Evolutionary conservation across 169 alveolate species (phyloP), one percentile per base, ranked within the genome.

Genomic region (Eimeria falciformis): DNA sequence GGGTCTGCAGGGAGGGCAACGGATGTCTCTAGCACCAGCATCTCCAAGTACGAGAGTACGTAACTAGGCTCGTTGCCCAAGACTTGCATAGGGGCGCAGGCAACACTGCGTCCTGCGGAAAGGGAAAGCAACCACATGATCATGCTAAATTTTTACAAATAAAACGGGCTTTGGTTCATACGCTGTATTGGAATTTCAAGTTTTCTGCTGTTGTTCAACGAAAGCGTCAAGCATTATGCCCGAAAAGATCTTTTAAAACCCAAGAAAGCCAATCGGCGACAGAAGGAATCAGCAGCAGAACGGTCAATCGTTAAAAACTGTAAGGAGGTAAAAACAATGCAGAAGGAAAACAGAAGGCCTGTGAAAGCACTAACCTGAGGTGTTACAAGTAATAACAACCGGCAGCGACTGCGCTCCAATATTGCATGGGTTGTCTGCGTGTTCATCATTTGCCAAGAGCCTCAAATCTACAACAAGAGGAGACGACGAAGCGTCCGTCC

Each of bases 101-200:
- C 73, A 14, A 62, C 37, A 9, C 73, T 62, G 37, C 73, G 73
- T n/a, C 73, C 73, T 62, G 73, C n/a, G n/a, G 1, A 62, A 62
- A 29, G 7, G 18, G 62, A 1, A 14, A 62, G n/a, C 33, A n/a
- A 62, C 73, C n/a, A n/a, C n/a, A n/a, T n/a, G n/a, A n/a, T n/a
- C n/a, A n/a, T n/a, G n/a, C n/a, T n/a, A n/a, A n/a, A n/a, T n/a
- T n/a, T n/a, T n/a, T n/a, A n/a, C n/a, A n/a, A n/a, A n/a, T n/a
- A n/a, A n/a, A n/a, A n/a, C n/a, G n/a, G n/a, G n/a, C n/a, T n/a
- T n/a, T n/a, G n/a, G n/a, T n/a, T n/a, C n/a, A n/a, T n/a, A n/a
- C n/a, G n/a, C n/a, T n/a, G n/a, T n/a, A n/a, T n/a, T n/a, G n/a
- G n/a, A n/a, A n/a, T n/a, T n/a, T n/a, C n/a, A n/a, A n/a, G n/a